These are phyloP conservation scores for Petunia axillaris DNA, from an alignment of 257 asterid genomes.

Conservation along the genomic window DNA sequence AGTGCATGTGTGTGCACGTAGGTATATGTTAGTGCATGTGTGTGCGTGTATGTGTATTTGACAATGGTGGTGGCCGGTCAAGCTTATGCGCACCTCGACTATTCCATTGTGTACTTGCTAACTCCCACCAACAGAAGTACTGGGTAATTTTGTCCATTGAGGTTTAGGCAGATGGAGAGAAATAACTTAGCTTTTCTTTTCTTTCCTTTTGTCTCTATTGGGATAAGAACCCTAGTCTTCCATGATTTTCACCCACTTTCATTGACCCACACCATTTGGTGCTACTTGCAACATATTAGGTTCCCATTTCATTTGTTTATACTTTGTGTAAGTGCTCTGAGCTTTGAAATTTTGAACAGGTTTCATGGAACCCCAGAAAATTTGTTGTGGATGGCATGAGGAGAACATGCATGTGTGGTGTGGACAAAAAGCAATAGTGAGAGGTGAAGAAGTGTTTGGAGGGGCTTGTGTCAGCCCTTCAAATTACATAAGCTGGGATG, in stretches of 20 bases:
- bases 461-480: constrained; percentile 65
- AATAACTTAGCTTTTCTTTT: background rate
- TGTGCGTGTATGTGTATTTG: constrained; percentile 33
- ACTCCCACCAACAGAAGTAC: background rate
- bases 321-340: too few relatives aligned
- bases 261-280: background rate
- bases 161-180: background rate
- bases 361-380: constrained; percentile 49
- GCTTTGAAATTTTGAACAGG: constrained; percentile 45
- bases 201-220: background rate
- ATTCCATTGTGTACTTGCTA: background rate
- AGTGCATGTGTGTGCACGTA: background rate
- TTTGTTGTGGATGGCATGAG: constrained; percentile 73
- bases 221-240: background rate
- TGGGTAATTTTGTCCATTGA: background rate
- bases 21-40: constrained; percentile 32
- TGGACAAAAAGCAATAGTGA: constrained; percentile 56
- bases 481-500: constrained; percentile 75
- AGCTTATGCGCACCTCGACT: background rate
- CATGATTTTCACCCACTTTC: background rate
- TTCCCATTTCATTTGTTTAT: too few relatives aligned
- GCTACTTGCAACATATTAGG: background rate
- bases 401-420: constrained; percentile 57
- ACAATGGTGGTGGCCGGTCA: too few relatives aligned
- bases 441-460: constrained; percentile 56